Percentiles rank a stretch among this genome's conserved stretches.
These are phyloP conservation scores for Solanum piurae DNA, from an alignment of 257 asterid genomes.

Conservation along the genomic window DNA sequence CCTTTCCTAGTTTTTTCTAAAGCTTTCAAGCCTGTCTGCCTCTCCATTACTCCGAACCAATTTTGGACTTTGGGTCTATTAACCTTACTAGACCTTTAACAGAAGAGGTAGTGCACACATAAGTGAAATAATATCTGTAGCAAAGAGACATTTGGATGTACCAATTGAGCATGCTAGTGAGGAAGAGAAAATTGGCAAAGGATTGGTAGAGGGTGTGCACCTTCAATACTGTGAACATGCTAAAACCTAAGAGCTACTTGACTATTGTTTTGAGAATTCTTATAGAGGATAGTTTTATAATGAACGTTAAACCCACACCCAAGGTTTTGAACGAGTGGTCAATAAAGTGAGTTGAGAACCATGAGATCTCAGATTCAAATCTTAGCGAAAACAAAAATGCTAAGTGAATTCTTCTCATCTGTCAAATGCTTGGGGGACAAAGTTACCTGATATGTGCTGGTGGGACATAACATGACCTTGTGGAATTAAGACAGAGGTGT, in stretches of 20 bases:
- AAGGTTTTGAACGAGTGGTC: neutral
- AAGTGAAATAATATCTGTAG: neutral
- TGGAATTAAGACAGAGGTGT: neutral
- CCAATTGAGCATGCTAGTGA: neutral
- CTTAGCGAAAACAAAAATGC: neutral
- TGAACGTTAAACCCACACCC: neutral
- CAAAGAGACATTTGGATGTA: neutral
- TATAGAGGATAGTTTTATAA: neutral
- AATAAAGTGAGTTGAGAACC: neutral
- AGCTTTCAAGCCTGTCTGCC: neutral
- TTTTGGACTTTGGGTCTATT: neutral
- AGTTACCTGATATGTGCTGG: neutral
- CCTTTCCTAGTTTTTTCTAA: neutral
- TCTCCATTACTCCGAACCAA: neutral
- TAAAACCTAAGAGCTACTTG: neutral
- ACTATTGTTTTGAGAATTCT: neutral
- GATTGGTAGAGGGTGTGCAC: neutral
- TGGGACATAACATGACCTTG: neutral
- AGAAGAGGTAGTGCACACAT: neutral
- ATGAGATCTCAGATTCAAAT: neutral
- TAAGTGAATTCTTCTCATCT: neutral
- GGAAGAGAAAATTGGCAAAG: neutral
- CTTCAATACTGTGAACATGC: neutral
- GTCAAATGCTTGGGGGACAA: neutral
- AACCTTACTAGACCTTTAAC: neutral